phyloP scores from a whole-genome alignment of 1,139 yeast species.

The Candida tetrigidarum region DNA sequence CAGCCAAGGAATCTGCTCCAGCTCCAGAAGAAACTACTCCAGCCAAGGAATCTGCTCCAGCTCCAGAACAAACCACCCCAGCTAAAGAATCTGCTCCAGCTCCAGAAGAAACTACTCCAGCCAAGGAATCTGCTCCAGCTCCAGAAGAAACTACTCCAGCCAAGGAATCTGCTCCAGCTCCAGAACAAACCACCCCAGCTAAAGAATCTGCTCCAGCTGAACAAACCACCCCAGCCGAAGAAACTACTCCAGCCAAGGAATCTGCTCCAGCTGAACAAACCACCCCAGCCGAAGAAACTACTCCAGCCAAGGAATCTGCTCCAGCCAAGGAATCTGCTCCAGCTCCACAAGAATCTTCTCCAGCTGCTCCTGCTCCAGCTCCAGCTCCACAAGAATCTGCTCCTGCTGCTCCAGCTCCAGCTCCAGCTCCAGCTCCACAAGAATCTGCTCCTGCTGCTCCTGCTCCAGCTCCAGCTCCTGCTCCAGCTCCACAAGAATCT shows the following conservation, averaged over 20 bases:
- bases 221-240: constrained; percentile 10
- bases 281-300: constrained; percentile 11
- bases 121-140: constrained; percentile 13
- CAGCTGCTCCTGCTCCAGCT: constrained; percentile 10
- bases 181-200: constrained; percentile 14
- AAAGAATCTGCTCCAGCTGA: constrained; percentile 10
- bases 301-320: constrained; percentile 12
- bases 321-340: background rate
- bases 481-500: background rate
- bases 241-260: constrained; percentile 10
- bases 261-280: constrained; percentile 13
- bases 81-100: constrained; percentile 13
- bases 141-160: constrained; percentile 11
- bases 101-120: constrained; percentile 4
- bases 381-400: background rate
- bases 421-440: background rate
- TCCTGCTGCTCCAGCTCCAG: background rate
- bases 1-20: constrained; percentile 13
- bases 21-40: constrained; percentile 12
- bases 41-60: constrained; percentile 11
- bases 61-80: constrained; percentile 11
- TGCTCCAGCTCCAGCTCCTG: background rate
- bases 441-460: background rate
- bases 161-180: constrained; percentile 9
- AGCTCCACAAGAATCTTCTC: constrained; percentile 17